These are phyloP conservation scores for Kwoniella newhampshirensis DNA, from an alignment of 768 basidiomycete genomes.

Conservation along the genomic window DNA sequence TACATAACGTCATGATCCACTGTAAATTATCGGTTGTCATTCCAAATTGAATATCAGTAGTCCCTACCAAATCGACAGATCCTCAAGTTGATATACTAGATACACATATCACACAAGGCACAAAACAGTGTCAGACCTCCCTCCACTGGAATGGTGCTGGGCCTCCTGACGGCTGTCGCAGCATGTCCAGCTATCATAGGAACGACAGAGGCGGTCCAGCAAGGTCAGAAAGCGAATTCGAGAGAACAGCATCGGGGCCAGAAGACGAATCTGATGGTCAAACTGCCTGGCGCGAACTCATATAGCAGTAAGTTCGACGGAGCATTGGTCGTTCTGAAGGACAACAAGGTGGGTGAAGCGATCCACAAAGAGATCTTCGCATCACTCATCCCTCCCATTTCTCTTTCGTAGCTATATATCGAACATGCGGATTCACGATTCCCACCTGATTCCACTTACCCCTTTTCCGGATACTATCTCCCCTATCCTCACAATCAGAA, in stretches of 20 bases:
- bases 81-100: no score
- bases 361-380: no score
- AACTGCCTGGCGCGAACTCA: background rate
- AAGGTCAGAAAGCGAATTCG: conserved; percentile 18
- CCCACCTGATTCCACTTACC: conserved; percentile 8
- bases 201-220: conserved; percentile 16
- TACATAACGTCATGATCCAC: no score
- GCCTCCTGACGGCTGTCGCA: conserved; percentile 16
- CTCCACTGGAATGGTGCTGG: conserved; percentile 10
- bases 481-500: conserved; percentile 16
- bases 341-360: conserved; percentile 11
- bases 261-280: conserved; percentile 14
- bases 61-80: no score
- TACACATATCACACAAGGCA: no score
- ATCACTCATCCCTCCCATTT: background rate
- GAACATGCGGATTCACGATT: conserved; percentile 11
- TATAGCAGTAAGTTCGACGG: conserved; percentile 19
- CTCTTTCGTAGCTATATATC: conserved; percentile 6
- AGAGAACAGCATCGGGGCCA: conserved; percentile 21
- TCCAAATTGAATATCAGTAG: no score
- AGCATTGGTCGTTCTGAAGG: conserved; percentile 12
- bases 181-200: conserved; percentile 20
- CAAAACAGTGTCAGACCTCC: no score
- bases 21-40: no score
- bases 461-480: conserved; percentile 17